Base-by-base conservation (phyloP, 1,139 yeast species). In the Pichia sp. region DNA sequence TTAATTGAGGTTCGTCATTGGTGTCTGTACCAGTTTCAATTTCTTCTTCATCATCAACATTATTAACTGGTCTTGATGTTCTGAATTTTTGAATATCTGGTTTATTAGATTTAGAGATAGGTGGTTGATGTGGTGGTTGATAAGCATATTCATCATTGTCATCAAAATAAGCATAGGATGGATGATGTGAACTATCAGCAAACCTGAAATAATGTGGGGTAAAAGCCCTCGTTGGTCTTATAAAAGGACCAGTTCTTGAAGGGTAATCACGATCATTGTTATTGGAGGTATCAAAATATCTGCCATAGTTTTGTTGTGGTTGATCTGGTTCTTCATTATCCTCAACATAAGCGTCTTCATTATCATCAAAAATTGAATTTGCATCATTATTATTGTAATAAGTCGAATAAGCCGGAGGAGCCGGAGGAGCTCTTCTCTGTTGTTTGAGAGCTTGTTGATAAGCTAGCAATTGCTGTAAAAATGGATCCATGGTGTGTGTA, bases 401-500 rank as follows among this genome's bases (percentile, higher is more conserved):
- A 27, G 7, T 10, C 28, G 9, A 28, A 28, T 28, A 9, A 32
- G 25, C 35, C 35, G 35, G 25, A 8, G 29, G 28, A 28, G 12
- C 20, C 16, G 32, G 16, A 24, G 27, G 12, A 3, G 39, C 20
- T 16, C 35, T 25, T 11, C 35, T 35, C n/a, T 37, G 39, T 8
- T 26, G 37, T 27, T 42, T 41, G 9, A 35, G 31, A 11, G 39
- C 38, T 27, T 37, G 39, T 30, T 39, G 41, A 10, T 40, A 30
- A 9, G 41, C 44, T n/a, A 42, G 24, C 8, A 42, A 31, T 22
- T 46, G 43, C 29, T 39, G 41, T 28, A 46, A 40, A 31, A 46
- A 46, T 23, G 49, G 46, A 20, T 46, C 49, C 49, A 46, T 46
- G 10, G 30, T 36, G 12, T 11, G 10, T 8, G 10, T 12, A n/a